Percentiles rank a stretch among this genome's conserved stretches.
Evolutionary conservation across 371 early-diverging fungal species (phyloP).

Genomic region (Rhizopus sp.): DNA sequence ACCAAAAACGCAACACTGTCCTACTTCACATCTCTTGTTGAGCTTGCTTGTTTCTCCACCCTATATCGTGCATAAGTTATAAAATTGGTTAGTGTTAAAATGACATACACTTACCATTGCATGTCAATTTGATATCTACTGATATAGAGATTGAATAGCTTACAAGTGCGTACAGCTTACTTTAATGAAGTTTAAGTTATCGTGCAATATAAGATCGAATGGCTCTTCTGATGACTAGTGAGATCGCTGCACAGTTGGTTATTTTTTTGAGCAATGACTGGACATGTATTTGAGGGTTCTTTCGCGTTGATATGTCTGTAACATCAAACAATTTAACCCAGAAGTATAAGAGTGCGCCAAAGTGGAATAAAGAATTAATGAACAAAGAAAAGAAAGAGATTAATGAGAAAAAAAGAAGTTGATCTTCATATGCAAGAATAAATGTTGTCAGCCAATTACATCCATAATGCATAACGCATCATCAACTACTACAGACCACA

Average conservation of each 20-base stretch:
- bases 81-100: conserved; percentile 1
- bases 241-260: conserved; percentile 4
- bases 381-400: too few relatives aligned
- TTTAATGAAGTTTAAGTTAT: conserved; percentile 9
- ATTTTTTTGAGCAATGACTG: conserved; percentile 4
- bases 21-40: conserved; percentile 15
- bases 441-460: too few relatives aligned
- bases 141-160: conserved; percentile 2
- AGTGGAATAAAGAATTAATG: too few relatives aligned
- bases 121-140: too few relatives aligned
- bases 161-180: conserved; percentile 7
- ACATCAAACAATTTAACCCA: too few relatives aligned
- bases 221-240: conserved; percentile 10
- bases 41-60: conserved; percentile 12
- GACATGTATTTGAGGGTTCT: conserved; percentile 1
- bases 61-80: conserved; percentile 9
- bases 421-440: too few relatives aligned
- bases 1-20: conserved; percentile 17
- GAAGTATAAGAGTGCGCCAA: too few relatives aligned
- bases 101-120: conserved; percentile 13
- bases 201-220: conserved; percentile 10
- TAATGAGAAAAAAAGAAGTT: too few relatives aligned
- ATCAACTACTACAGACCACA: too few relatives aligned
- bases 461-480: too few relatives aligned
- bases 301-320: neutral